These are phyloP conservation scores for Clonostachys rosea DNA, from an alignment of 2,329 filamentous ascomycete species.

Conservation along the genomic window DNA sequence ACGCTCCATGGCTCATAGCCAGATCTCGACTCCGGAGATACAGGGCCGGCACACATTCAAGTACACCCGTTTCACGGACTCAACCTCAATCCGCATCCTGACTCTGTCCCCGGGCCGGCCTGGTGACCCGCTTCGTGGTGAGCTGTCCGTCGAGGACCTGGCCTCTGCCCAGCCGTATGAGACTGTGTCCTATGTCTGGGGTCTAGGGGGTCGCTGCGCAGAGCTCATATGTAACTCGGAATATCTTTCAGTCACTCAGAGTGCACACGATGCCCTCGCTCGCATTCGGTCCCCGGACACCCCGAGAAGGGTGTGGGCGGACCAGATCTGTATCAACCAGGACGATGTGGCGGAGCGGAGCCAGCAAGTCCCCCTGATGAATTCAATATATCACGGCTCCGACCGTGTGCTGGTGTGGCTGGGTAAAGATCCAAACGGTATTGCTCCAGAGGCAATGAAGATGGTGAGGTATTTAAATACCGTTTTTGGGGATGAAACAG, in stretches of 20 bases:
- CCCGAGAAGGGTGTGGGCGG: constrained; percentile 26
- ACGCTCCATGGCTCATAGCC: too few species aligned
- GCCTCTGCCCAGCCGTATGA: constrained; percentile 17
- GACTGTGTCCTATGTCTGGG: constrained; percentile 29
- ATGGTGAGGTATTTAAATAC: constrained; percentile 17
- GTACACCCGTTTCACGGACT: constrained; percentile 13
- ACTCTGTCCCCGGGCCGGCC: constrained; percentile 19
- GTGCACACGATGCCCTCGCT: constrained; percentile 19
- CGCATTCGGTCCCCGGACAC: constrained; percentile 15
- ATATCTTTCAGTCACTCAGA: constrained; percentile 17
- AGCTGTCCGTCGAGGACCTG: constrained; percentile 14
- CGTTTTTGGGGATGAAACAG: constrained; percentile 20
- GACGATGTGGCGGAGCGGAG: constrained; percentile 24
- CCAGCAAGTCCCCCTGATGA: constrained; percentile 30
- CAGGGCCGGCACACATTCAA: constrained; percentile 5
- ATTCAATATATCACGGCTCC: constrained; percentile 25
- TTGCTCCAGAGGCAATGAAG: constrained; percentile 17
- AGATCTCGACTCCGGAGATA: neutral
- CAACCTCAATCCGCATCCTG: constrained; percentile 20
- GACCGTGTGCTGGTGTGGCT: constrained; percentile 26
- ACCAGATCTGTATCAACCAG: constrained; percentile 35
- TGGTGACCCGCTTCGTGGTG: constrained; percentile 17
- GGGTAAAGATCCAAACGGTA: constrained; percentile 16
- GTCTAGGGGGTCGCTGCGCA: constrained; percentile 11
- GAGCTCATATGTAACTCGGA: constrained; percentile 10